Conservation (phyloP, 495 filamentous ascomycete genomes). For the Glutinoglossum americanum region DNA sequence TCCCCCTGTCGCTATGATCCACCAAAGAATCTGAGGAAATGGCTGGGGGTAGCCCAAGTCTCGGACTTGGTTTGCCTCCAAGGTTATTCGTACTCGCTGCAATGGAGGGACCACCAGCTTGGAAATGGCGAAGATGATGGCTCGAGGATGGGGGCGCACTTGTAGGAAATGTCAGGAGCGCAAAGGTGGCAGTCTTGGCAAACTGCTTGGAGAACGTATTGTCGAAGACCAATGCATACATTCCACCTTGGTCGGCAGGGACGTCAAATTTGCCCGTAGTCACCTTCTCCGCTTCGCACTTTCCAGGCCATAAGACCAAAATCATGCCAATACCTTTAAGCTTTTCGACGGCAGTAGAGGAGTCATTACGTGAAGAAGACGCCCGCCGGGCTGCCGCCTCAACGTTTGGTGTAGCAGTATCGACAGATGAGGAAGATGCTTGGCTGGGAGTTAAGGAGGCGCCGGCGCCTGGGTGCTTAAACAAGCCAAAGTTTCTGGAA, state of each 20-base stretch:
- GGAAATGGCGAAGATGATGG: conserved; percentile 38
- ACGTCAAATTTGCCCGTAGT: conserved; percentile 79
- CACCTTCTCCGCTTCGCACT: conserved; percentile 93
- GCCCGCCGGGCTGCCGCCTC: conserved; percentile 1
- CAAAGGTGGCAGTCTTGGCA: conserved; percentile 84
- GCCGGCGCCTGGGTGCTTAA: conserved; percentile 74
- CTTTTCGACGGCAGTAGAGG: conserved; percentile 52
- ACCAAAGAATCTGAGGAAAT: conserved; percentile 10
- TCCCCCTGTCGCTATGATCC: neutral
- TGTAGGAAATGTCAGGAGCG: conserved; percentile 81
- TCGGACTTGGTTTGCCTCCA: conserved; percentile 5
- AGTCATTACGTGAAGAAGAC: conserved; percentile 23
- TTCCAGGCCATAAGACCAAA: conserved; percentile 70
- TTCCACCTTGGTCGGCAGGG: conserved; percentile 46
- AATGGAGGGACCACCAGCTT: conserved; percentile 19
- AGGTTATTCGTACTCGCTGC: conserved; percentile 11
- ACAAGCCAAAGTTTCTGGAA: conserved; percentile 64
- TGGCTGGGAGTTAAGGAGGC: conserved; percentile 26
- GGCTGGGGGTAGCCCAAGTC: conserved; percentile 2
- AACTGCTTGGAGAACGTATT: conserved; percentile 95
- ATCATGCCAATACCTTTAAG: conserved; percentile 70
- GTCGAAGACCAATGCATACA: conserved; percentile 94
- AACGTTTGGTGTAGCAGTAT: neutral
- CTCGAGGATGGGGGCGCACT: conserved; percentile 60
- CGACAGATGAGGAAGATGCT: conserved; percentile 23